Evolutionary conservation across 1,139 yeast species (phyloP).

Genomic region (Yamadazyma aaseri): DNA sequence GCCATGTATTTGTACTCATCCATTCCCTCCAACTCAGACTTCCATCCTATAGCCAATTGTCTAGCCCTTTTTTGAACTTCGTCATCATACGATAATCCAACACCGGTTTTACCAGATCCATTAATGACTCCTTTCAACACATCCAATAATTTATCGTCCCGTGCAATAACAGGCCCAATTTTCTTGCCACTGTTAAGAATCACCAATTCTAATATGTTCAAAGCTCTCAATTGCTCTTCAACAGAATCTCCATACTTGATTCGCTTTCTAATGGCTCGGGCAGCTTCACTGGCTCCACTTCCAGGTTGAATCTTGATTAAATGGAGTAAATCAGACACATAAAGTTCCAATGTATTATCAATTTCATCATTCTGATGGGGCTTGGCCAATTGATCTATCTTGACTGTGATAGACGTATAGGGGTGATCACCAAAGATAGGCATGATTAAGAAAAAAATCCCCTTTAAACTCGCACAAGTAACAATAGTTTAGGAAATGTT

Average conservation of each 20-base stretch:
- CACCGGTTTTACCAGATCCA: slow-evolving; percentile 37
- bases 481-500: too few relatives aligned
- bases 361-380: slow-evolving; percentile 33
- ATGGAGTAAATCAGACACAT: slow-evolving; percentile 37
- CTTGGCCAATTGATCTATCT: slow-evolving; percentile 41
- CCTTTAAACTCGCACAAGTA: too few relatives aligned
- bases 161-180: slow-evolving; percentile 52
- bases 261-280: slow-evolving; percentile 84
- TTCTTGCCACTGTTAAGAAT: slow-evolving; percentile 69
- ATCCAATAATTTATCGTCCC: slow-evolving; percentile 70
- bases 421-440: slow-evolving; percentile 44
- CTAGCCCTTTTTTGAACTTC: slow-evolving; percentile 47
- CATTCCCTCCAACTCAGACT: slow-evolving; percentile 49
- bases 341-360: slow-evolving; percentile 36
- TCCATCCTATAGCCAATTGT: slow-evolving; percentile 64
- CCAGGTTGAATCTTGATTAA: slow-evolving; percentile 39
- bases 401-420: slow-evolving; percentile 43
- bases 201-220: slow-evolving; percentile 69
- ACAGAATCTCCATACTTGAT: slow-evolving; percentile 73
- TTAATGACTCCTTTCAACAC: slow-evolving; percentile 52
- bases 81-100: slow-evolving; percentile 40
- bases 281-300: slow-evolving; percentile 72
- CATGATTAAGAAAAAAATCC: slow-evolving; percentile 31
- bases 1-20: slow-evolving; percentile 54
- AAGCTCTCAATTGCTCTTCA: slow-evolving; percentile 62